Evolutionary conservation across 352 stramenopile genomes (phyloP), one percentile per base, ranked within the genome.

Genomic region (Aphanomyces cochlioides): DNA sequence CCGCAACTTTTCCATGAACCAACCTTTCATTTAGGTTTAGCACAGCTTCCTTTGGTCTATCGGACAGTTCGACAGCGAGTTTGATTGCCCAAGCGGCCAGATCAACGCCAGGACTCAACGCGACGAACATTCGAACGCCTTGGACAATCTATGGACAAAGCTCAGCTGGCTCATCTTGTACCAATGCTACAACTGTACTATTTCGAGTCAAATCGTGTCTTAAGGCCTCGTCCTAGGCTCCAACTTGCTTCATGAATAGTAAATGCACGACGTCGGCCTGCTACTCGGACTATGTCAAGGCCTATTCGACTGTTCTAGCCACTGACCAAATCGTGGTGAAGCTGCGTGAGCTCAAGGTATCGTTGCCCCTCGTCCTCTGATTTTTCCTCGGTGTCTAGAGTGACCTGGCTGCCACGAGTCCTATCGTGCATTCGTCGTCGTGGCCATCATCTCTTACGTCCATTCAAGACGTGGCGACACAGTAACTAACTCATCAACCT

Each of bases 361-460:
- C 28, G n/a, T 38, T 10, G n/a, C 8, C 45, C 45, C 45, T 53
- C 13, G 13, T 15, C n/a, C n/a, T 53, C 13, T 15, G n/a, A 53
- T 15, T 53, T 53, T 53, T n/a, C n/a, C 13, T 50, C 43, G 10
- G 43, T n/a, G 1, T 50, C 43, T 28, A 61, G 54, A 37, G 54
- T 37, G 54, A 61, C 28, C 43, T 61, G 12, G 28, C 13, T 12
- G 54, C 17, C 8, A 0, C 28, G 54, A 12, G 10, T 12, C 50
- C 50, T 7, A 37, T 61, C 54, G 54, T 61, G 54, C 54, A 61
- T 39, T 61, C 54, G 54, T 41, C 54, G 19, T 41, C 54, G 19
- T 61, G 54, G 54, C 13, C 54, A 61, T 7, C 8, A n/a, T 21
- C 17, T 6, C 13, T 61, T 1, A 17, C 54, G 54, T 41, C 54